Evolutionary conservation across 257 asterid species (phyloP), one percentile per base, ranked within the genome.

Genomic region (Nicotiana attenuata): DNA sequence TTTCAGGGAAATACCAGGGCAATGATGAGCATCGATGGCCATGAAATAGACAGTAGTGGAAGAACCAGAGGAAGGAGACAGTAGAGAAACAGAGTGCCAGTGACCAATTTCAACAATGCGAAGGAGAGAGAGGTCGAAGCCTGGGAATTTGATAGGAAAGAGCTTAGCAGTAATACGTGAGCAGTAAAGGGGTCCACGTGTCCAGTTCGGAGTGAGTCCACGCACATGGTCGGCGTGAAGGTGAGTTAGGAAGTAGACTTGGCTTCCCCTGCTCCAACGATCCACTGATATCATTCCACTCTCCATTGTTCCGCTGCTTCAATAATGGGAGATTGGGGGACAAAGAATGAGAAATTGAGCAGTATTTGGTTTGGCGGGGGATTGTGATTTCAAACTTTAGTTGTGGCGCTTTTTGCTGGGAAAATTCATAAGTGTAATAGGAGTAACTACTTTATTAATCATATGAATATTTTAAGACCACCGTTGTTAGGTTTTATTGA

Each of bases 161-260:
- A 94, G 92, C 88, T 82, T 86, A 80, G 98, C 95, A 76, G 95
- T 85, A 83, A 89, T 84, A 56, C 90, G 90, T 28, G 98, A 94
- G 89, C 98, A 94, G 90, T 84, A 94, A 76, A 93, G 93, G 4
- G 90, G 95, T 35, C 91, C 98, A 57, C 90, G 73, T 11, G 81
- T 85, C 98, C 98, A 95, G 0, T 88, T 57, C 33, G 88, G 83
- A 56, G 94, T 83, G 52, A 95, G 97, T 47, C 98, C 98, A 67
- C 82, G 80, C 35, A 97, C 89, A 83, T 94, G 98, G 55, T 95
- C 98, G 81, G 98, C 90, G 85, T 93, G 98, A 73, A 95, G 98
- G 85, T 93, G 98, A 13, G 98, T 93, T 38, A 93, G 80, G 93
- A 94, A 94, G 89, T 94, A 94, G 20, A 89, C 97, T 83, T 94